Evolutionary conservation across 2,329 filamentous ascomycete genomes (phyloP).

Genomic region (Hypoxylon sp.): DNA sequence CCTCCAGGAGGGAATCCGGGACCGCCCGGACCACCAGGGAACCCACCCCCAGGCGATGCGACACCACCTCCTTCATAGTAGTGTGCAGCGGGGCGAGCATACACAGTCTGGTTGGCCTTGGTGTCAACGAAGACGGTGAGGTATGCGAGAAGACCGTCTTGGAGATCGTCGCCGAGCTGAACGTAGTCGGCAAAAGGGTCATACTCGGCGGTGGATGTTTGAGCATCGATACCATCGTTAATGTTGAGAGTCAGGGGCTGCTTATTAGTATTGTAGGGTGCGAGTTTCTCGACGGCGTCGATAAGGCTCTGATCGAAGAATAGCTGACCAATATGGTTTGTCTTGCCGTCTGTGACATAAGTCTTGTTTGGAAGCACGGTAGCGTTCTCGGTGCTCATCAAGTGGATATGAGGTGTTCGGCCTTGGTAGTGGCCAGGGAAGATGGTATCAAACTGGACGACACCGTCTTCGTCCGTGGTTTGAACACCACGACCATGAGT

Average conservation of each 20-base stretch:
- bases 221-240: constrained; percentile 65
- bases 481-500: constrained; percentile 56
- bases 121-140: constrained; percentile 65
- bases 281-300: constrained; percentile 60
- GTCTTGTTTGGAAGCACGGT: constrained; percentile 64
- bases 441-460: constrained; percentile 57
- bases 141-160: constrained; percentile 66
- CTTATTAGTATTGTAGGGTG: constrained; percentile 62
- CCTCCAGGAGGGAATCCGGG: constrained; percentile 10
- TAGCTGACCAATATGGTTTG: constrained; percentile 72
- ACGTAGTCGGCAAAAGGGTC: constrained; percentile 71
- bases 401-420: constrained; percentile 56
- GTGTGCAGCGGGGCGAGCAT: constrained; percentile 46
- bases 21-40: constrained; percentile 32
- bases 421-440: constrained; percentile 54
- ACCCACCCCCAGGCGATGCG: constrained; percentile 37
- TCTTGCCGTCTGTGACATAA: constrained; percentile 59
- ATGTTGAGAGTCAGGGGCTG: constrained; percentile 63
- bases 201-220: constrained; percentile 64
- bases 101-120: constrained; percentile 50
- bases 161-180: constrained; percentile 65
- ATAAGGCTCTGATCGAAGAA: constrained; percentile 73
- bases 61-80: constrained; percentile 52
- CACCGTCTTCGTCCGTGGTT: constrained; percentile 55
- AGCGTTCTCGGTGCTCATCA: constrained; percentile 49